Evolutionary conservation across 208 protist species (phyloP).

Genomic region (Leptomonas seymouri): DNA sequence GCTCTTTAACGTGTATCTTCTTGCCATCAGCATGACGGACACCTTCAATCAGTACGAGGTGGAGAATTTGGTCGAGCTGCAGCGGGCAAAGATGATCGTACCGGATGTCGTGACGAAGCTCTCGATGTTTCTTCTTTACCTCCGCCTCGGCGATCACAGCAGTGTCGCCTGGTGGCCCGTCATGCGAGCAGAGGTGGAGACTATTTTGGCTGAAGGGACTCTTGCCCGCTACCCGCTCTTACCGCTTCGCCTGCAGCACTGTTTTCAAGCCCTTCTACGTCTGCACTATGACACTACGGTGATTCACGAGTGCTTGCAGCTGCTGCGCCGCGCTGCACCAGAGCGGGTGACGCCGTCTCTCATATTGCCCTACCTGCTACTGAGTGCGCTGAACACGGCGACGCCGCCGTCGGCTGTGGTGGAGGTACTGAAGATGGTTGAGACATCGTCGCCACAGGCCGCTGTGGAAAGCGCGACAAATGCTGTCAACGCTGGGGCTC

Average conservation of each 20-base stretch:
- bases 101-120: slow-evolving; percentile 81
- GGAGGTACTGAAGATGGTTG: slow-evolving; percentile 46
- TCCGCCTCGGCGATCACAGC: slow-evolving; percentile 70
- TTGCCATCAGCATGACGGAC: slow-evolving; percentile 85
- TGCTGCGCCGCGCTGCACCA: slow-evolving; percentile 44
- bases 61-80: slow-evolving; percentile 79
- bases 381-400: slow-evolving; percentile 66
- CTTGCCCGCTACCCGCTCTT: slow-evolving; percentile 61
- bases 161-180: slow-evolving; percentile 59
- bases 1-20: slow-evolving; percentile 88
- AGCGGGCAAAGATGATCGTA: slow-evolving; percentile 50
- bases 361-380: slow-evolving; percentile 76
- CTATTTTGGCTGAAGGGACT: slow-evolving; percentile 28
- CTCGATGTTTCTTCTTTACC: slow-evolving; percentile 84
- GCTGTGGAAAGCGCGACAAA: not conserved
- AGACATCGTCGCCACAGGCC: slow-evolving; percentile 5
- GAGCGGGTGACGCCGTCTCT: slow-evolving; percentile 54
- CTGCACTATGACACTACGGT: slow-evolving; percentile 67
- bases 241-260: slow-evolving; percentile 73
- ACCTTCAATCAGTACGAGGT: slow-evolving; percentile 89
- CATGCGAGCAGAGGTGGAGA: slow-evolving; percentile 59
- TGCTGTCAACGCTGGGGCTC: too few relatives aligned
- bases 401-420: slow-evolving; percentile 59
- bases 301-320: slow-evolving; percentile 69
- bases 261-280: slow-evolving; percentile 80